phyloP scores from a whole-genome alignment of 306 rosid species.

The Cercis canadensis region DNA sequence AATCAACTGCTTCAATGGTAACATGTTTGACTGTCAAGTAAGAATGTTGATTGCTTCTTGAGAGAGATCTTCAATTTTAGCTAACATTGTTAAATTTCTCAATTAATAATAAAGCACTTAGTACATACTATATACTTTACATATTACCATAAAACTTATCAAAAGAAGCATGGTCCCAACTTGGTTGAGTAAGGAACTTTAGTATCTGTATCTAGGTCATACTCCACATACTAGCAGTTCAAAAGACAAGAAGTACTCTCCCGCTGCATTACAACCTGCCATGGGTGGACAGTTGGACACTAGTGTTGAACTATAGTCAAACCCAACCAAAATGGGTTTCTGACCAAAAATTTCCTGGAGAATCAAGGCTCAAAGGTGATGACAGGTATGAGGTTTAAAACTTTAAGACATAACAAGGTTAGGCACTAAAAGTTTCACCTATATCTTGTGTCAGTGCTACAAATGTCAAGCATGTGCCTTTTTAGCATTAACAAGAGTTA shows the following conservation, averaged over 20 bases:
- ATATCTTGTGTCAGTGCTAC: no score
- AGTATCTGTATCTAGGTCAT: background rate
- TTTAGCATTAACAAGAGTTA: no score
- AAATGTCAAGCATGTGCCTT: no score
- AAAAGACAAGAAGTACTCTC: background rate
- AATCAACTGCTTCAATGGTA: constrained; percentile 10
- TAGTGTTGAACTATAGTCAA: background rate
- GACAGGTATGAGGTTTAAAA: background rate
- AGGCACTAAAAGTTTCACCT: no score
- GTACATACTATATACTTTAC: background rate
- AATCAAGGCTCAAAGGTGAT: background rate
- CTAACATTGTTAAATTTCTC: constrained; percentile 14
- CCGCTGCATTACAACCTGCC: constrained; percentile 1
- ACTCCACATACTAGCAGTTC: background rate
- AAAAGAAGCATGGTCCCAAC: background rate
- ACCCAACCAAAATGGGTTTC: background rate
- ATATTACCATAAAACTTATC: no score
- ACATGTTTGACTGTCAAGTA: background rate
- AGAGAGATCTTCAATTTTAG: constrained; percentile 7
- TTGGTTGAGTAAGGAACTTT: background rate
- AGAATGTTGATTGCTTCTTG: background rate
- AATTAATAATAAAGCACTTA: background rate
- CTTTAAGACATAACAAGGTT: no score
- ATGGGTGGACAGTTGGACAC: background rate
- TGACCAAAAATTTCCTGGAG: background rate